Evolutionary conservation across 2,329 filamentous ascomycete species (phyloP), one percentile per base, ranked within the genome.

Genomic region (Scedosporium dehoogii): DNA sequence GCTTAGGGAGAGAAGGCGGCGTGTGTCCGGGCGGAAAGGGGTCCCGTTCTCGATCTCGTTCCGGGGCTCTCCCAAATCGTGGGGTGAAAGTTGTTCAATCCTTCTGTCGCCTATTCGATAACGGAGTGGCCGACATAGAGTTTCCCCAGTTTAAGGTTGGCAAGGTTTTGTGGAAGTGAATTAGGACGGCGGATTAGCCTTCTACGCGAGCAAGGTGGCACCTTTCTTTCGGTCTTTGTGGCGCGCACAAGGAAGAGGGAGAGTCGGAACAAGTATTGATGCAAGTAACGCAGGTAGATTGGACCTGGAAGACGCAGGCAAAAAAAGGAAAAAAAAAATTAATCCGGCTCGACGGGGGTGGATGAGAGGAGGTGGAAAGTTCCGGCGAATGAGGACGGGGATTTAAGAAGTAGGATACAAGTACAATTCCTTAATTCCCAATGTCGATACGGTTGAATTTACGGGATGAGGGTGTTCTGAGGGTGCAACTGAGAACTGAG

Each of bases 321-420:
- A 64, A 60, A 38, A 44, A 44, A 64, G 55, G 61, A 64, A 55
- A 41, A 56, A 63, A 61, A 51, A 55, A 55, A 27, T 14, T 55
- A 27, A 27, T 14, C 51, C 51, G 51, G 23, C 48, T 14, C 12
- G 48, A 48, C 44, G 44, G 16, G 48, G 48, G 12, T 14, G 48
- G 23, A 55, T 9, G 29, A 55, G 48, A 55, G 48, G 48, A 55
- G 48, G 48, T 25, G 48, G 48, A 55, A 25, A 25, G 48, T 25
- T 55, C 48, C 48, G 48, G 48, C 48, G 48, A 55, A 55, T 55
- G 48, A 55, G 23, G 48, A 55, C 21, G 48, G 23, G 21, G 48
- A 25, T 21, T 25, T 53, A 53, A 21, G 6, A 27, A 55, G 23
- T 16, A 55, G 48, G 48, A 55, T 7, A 25, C 18, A 25, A 25